Evolutionary conservation across 441 rosid genomes (phyloP), one percentile per base, ranked within the genome.

Genomic region (Gossypium gossypioides): DNA sequence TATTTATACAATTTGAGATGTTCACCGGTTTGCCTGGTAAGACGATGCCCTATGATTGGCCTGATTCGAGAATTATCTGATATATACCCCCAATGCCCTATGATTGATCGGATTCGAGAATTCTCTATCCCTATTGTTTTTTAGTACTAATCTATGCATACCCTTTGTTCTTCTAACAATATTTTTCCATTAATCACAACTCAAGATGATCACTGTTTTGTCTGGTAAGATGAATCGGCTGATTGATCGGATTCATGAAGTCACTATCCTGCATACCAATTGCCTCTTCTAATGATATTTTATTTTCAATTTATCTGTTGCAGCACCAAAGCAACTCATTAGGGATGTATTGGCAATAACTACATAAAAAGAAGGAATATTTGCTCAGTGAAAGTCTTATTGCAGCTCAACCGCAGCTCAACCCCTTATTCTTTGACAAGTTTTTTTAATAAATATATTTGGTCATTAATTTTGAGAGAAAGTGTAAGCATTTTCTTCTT

Each of bases 1-100:
- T 86, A 65, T 86, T 77, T 67, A 83, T 79, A 75, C 91, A 84
- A 81, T 77, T 84, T 24, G 85, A 86, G 65, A 83, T 77, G 79
- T 87, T 86, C 88, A 84, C 89, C 0, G 87, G 88, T 24, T 79
- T 79, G 69, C 87, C 88, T 1, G 87, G 87, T 83, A 83, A 81
- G 80, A 67, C 52, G 34, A 68, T 70, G 37, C 13, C 46, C 22
- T 3, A 21, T 44, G 12, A 10, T 34, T 44, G 24, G 21, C 32
- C 29, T 0, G 24, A 34, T 54, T 69, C n/a, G 7, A 55, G 9
- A 25, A 10, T 42, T 7, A 29, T 29, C 34, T 29, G 34, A 29
- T 29, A 29, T 29, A 29, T 29, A 29, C 34, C 6, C 34, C 6
- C 34, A 29, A 68, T 70, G 37, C 13, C 52, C 22, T 2, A 21